Evolutionary conservation across 495 filamentous ascomycete genomes (phyloP).

Genomic region (Lophium mytilinum): DNA sequence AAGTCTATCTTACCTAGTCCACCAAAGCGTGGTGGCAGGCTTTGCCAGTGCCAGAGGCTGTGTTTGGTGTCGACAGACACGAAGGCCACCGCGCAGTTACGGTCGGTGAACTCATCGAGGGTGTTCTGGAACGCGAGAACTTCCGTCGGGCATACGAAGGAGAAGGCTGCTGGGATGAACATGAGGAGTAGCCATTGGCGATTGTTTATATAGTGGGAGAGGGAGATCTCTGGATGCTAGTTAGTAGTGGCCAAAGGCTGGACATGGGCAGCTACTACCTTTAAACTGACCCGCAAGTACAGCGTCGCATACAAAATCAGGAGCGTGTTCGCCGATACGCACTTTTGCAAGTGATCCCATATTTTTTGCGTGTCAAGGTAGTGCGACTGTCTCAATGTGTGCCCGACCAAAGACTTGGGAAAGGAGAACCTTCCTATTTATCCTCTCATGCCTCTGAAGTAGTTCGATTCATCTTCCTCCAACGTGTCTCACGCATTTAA

Average conservation of each 20-base stretch:
- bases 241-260: neutral
- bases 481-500: too few relatives aligned
- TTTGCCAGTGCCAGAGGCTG: constrained; percentile 20
- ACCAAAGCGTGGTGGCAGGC: constrained; percentile 12
- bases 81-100: constrained; percentile 13
- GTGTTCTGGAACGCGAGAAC: constrained; percentile 22
- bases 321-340: constrained; percentile 14
- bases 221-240: constrained; percentile 6
- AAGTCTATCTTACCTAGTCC: constrained; percentile 18
- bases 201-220: constrained; percentile 5
- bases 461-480: too few relatives aligned
- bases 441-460: too few relatives aligned
- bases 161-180: constrained; percentile 24
- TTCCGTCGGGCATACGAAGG: constrained; percentile 25
- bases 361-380: too few relatives aligned
- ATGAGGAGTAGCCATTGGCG: constrained; percentile 17
- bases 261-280: neutral
- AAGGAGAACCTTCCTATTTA: too few relatives aligned
- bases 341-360: constrained; percentile 5
- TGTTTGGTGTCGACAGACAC: constrained; percentile 34
- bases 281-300: constrained; percentile 10
- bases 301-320: constrained; percentile 17
- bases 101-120: constrained; percentile 17
- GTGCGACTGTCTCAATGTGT: too few relatives aligned
- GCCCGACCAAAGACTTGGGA: too few relatives aligned